Evolutionary conservation across 1,284 basidiomycete species (phyloP).

Genomic region (Apiotrichum veenhuisii): DNA sequence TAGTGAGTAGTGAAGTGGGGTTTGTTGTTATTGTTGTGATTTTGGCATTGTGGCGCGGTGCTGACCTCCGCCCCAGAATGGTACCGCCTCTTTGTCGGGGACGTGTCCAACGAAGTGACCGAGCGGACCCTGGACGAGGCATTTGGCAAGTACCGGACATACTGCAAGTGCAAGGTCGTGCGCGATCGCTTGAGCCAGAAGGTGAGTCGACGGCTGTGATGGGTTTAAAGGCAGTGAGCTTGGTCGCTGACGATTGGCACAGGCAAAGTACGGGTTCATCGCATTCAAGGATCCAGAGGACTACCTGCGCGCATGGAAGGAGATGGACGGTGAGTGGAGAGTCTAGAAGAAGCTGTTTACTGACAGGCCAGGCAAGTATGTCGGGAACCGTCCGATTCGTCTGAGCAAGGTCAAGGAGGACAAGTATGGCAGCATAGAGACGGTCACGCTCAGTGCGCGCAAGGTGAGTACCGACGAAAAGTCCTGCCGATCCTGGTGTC

Average conservation of each 20-base stretch:
- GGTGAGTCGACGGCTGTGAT: too few species aligned
- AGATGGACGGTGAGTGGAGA: slow-evolving; percentile 84
- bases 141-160: slow-evolving; percentile 87
- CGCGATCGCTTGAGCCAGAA: slow-evolving; percentile 85
- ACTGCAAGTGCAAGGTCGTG: slow-evolving; percentile 91
- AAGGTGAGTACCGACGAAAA: slow-evolving; percentile 40
- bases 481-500: neutral
- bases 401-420: slow-evolving; percentile 81
- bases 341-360: neutral
- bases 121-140: slow-evolving; percentile 89
- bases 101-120: slow-evolving; percentile 96
- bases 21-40: slow-evolving; percentile 1
- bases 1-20: slow-evolving; percentile 56
- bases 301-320: slow-evolving; percentile 97
- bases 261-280: slow-evolving; percentile 97
- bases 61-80: slow-evolving; percentile 60
- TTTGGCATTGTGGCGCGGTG: too few species aligned
- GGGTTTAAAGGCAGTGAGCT: too few species aligned
- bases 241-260: slow-evolving; percentile 17
- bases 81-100: slow-evolving; percentile 97
- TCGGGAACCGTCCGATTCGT: slow-evolving; percentile 89
- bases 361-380: slow-evolving; percentile 74
- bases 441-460: slow-evolving; percentile 61
- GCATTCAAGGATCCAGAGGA: slow-evolving; percentile 98
- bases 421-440: slow-evolving; percentile 79